phyloP scores from a whole-genome alignment of 2,329 filamentous ascomycete genomes.

The Conoideocrella luteorostrata region DNA sequence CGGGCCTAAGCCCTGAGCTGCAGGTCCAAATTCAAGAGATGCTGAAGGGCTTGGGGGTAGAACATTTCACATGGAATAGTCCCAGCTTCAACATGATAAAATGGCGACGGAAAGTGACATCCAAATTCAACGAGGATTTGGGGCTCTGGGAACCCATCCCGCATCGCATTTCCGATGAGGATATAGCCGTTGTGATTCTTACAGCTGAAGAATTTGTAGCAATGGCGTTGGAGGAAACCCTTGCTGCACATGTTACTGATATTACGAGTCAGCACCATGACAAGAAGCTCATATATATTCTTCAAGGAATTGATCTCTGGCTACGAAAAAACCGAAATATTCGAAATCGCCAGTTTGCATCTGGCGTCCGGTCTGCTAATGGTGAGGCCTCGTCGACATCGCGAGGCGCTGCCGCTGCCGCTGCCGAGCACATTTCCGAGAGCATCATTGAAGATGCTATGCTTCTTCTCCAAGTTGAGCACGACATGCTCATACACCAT shows the following conservation, averaged over 20 bases:
- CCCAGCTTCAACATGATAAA: conserved; percentile 49
- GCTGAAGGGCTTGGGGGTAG: conserved; percentile 44
- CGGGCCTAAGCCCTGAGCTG: conserved; percentile 42
- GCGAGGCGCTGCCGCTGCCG: conserved; percentile 21
- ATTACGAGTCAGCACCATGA: conserved; percentile 48
- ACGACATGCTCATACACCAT: conserved; percentile 65
- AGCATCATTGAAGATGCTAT: conserved; percentile 65
- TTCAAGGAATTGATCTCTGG: conserved; percentile 63
- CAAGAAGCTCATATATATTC: conserved; percentile 58
- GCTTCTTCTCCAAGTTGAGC: conserved; percentile 61
- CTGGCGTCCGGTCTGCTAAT: conserved; percentile 49
- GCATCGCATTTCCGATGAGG: conserved; percentile 46
- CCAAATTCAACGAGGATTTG: conserved; percentile 52
- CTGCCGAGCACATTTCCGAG: conserved; percentile 53
- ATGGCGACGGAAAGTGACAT: conserved; percentile 64
- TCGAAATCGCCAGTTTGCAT: conserved; percentile 61
- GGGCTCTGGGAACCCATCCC: conserved; percentile 60
- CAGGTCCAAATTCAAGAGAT: conserved; percentile 41
- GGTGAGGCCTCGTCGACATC: conserved; percentile 23
- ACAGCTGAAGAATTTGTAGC: conserved; percentile 60
- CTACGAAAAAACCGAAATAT: conserved; percentile 62
- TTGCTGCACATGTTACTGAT: conserved; percentile 53
- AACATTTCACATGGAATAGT: conserved; percentile 38
- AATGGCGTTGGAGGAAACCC: conserved; percentile 42
- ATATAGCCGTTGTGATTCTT: conserved; percentile 56